Conservation (phyloP, 495 filamentous ascomycete genomes). For the Bacidia rubella region DNA sequence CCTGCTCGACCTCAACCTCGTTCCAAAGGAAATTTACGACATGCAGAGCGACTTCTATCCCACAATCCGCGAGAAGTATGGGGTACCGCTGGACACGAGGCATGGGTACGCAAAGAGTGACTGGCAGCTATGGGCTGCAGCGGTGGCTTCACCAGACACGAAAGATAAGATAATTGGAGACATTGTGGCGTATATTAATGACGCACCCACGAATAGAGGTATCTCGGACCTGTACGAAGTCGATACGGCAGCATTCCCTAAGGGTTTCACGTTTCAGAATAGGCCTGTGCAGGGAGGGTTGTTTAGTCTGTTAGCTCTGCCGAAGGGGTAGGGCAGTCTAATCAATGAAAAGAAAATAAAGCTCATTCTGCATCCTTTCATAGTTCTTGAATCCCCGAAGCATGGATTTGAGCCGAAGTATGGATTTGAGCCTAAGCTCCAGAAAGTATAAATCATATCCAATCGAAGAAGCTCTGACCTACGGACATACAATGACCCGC, state of each 20-base stretch:
- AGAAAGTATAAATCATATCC: too few species aligned
- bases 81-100: conserved; percentile 39
- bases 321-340: neutral
- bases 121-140: conserved; percentile 33
- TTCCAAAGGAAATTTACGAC: conserved; percentile 37
- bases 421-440: neutral
- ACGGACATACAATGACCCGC: too few species aligned
- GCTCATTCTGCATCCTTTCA: neutral
- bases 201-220: conserved; percentile 38
- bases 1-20: conserved; percentile 32
- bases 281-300: conserved; percentile 41
- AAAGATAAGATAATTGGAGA: conserved; percentile 33
- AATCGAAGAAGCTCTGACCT: too few species aligned
- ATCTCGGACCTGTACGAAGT: conserved; percentile 46
- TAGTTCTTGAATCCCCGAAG: neutral
- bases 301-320: conserved; percentile 36
- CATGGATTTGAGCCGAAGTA: neutral
- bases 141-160: conserved; percentile 30
- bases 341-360: neutral
- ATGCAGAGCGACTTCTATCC: conserved; percentile 43
- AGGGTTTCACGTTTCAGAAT: conserved; percentile 31
- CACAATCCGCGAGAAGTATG: conserved; percentile 31
- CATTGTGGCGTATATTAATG: conserved; percentile 38
- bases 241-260: conserved; percentile 29
- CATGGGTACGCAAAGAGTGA: conserved; percentile 35